A percentile compares a stretch with the other conserved stretches of the same genome.
These are phyloP conservation scores for Coniochaeta hoffmannii DNA, from an alignment of 2,329 filamentous ascomycete genomes.

Conservation along the genomic window DNA sequence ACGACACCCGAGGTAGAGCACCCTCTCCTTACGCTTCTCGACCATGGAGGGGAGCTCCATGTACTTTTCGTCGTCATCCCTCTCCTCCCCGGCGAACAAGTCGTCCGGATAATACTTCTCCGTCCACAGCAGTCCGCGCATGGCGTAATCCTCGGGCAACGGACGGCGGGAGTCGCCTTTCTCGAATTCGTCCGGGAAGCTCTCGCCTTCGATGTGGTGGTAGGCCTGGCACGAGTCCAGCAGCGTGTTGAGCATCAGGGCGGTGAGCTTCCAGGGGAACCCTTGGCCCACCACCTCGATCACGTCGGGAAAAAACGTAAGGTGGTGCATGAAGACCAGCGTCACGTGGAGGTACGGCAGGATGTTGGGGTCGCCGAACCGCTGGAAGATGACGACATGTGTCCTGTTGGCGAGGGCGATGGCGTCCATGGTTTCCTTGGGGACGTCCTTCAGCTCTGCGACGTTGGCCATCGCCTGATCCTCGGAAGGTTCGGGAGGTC, in stretches of 20 bases:
- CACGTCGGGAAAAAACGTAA: constrained; percentile 32
- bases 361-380: constrained; percentile 50
- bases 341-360: constrained; percentile 56
- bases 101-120: constrained; percentile 48
- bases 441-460: constrained; percentile 3
- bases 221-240: constrained; percentile 15
- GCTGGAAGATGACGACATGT: constrained; percentile 37
- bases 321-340: constrained; percentile 48
- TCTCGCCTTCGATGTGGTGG: constrained; percentile 28
- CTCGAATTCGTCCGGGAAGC: constrained; percentile 38
- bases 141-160: constrained; percentile 61
- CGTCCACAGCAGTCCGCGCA: constrained; percentile 56
- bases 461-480: constrained; percentile 13
- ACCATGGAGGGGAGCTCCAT: constrained; percentile 55
- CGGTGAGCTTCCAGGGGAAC: constrained; percentile 31
- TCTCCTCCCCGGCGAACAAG: constrained; percentile 52
- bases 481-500: constrained; percentile 11
- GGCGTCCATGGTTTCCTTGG: constrained; percentile 16
- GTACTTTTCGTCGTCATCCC: constrained; percentile 61
- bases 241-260: constrained; percentile 28
- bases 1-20: constrained; percentile 48
- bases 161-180: constrained; percentile 37
- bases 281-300: constrained; percentile 33
- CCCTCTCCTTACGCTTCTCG: constrained; percentile 48
- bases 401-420: constrained; percentile 34